Evolutionary conservation across 148 eudicot species (phyloP).

Genomic region (Mesembryanthemum crystallinum): DNA sequence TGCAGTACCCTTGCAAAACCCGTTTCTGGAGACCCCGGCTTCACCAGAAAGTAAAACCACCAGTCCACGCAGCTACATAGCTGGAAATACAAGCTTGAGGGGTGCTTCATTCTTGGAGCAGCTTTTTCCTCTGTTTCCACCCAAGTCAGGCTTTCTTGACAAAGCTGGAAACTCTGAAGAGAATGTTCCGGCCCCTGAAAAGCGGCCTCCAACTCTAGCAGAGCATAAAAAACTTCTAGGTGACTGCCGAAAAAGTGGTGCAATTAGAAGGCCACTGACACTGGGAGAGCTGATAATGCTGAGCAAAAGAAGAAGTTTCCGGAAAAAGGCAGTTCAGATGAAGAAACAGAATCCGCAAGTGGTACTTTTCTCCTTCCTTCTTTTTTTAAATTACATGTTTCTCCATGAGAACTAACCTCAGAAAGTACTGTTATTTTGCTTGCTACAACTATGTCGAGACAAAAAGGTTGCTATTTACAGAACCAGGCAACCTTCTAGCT

Average conservation of each 20-base stretch:
- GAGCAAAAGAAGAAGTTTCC: conserved; percentile 69
- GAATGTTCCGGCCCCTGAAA: conserved; percentile 12
- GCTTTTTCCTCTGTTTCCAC: conserved; percentile 63
- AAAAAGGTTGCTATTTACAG: too few species aligned
- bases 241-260: conserved; percentile 35
- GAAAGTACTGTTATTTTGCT: not conserved
- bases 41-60: conserved; percentile 51
- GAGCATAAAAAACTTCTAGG: conserved; percentile 26
- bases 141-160: conserved; percentile 37
- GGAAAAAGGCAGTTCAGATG: conserved; percentile 48
- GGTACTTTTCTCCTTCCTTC: conserved; percentile 34
- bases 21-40: conserved; percentile 32
- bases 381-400: not conserved
- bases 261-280: conserved; percentile 54
- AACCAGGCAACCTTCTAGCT: not conserved
- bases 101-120: conserved; percentile 70
- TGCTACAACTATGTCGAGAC: not conserved
- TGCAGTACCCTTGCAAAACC: conserved; percentile 35
- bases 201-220: conserved; percentile 11
- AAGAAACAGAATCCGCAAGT: conserved; percentile 36
- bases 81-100: conserved; percentile 49
- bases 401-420: not conserved
- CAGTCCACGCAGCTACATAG: conserved; percentile 39
- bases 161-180: conserved; percentile 28
- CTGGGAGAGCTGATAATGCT: conserved; percentile 82